Conservation (phyloP, 225 moss, liverwort and hornwort species). For the Bryoerythrophyllum caledonicum region DNA sequence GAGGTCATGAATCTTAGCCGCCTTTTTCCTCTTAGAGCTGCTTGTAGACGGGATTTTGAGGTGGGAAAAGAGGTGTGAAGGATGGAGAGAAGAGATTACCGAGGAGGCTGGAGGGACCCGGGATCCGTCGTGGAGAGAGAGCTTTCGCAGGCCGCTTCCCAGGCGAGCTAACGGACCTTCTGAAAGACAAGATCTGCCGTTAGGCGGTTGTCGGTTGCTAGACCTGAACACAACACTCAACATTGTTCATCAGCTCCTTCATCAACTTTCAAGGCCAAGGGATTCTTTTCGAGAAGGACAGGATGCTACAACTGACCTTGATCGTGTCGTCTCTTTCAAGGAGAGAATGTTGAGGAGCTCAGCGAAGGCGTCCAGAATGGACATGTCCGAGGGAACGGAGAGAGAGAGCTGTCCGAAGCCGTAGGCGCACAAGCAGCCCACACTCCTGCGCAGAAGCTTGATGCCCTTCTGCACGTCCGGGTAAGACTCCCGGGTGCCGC, state of each 20-base stretch:
- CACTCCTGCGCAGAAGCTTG: constrained; percentile 73
- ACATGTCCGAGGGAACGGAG: constrained; percentile 74
- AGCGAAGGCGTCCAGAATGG: constrained; percentile 87
- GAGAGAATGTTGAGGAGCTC: constrained; percentile 79
- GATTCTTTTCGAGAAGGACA: too few species aligned
- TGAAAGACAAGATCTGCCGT: constrained; percentile 87
- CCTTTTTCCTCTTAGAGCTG: too few species aligned
- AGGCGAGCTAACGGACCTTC: constrained; percentile 73
- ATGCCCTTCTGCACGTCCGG: constrained; percentile 87
- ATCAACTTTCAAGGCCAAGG: background rate
- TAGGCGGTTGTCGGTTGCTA: constrained; percentile 92
- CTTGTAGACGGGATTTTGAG: too few species aligned
- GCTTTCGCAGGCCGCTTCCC: constrained; percentile 74
- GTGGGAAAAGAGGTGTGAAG: too few species aligned
- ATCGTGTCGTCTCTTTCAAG: constrained; percentile 65
- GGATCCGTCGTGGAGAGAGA: constrained; percentile 51
- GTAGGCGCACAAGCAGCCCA: constrained; percentile 78
- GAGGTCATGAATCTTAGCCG: too few species aligned
- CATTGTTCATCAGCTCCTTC: constrained; percentile 40
- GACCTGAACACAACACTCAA: constrained; percentile 80
- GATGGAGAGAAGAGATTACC: constrained; percentile 52
- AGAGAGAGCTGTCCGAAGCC: constrained; percentile 71
- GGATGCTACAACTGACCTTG: constrained; percentile 72
- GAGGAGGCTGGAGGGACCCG: constrained; percentile 55
- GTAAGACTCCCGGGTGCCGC: constrained; percentile 55